Evolutionary conservation across 2,329 filamentous ascomycete genomes (phyloP).

Genomic region (Mycosphaerelloides madeirae): DNA sequence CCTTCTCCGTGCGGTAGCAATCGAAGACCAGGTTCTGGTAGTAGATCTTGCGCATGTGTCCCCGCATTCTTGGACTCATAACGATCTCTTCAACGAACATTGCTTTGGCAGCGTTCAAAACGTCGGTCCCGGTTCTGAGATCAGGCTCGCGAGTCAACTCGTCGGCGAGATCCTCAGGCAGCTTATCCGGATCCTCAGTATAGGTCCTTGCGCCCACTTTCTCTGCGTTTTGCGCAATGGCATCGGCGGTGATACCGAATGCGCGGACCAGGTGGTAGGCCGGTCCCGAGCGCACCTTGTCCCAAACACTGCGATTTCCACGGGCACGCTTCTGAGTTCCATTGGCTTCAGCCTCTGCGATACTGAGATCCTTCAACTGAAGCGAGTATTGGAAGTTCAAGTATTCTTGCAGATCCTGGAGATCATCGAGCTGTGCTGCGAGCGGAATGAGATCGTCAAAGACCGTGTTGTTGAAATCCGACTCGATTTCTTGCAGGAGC

Average conservation of each 20-base stretch:
- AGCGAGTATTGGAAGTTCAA: slow-evolving; percentile 87
- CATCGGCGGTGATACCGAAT: slow-evolving; percentile 84
- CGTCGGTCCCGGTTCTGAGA: slow-evolving; percentile 69
- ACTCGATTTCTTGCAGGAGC: slow-evolving; percentile 56
- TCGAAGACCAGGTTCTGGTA: slow-evolving; percentile 81
- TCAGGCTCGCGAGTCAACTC: slow-evolving; percentile 64
- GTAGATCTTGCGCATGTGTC: slow-evolving; percentile 75
- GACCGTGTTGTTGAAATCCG: slow-evolving; percentile 64
- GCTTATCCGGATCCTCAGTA: slow-evolving; percentile 75
- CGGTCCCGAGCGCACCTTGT: slow-evolving; percentile 74
- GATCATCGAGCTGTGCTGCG: slow-evolving; percentile 84
- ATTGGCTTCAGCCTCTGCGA: slow-evolving; percentile 57
- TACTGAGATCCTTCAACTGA: slow-evolving; percentile 74
- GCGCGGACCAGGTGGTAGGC: slow-evolving; percentile 79
- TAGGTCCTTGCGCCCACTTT: slow-evolving; percentile 72
- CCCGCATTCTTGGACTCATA: slow-evolving; percentile 81
- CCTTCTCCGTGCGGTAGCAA: slow-evolving; percentile 89
- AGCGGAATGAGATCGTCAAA: slow-evolving; percentile 77
- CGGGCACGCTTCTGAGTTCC: slow-evolving; percentile 74
- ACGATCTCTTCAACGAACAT: slow-evolving; percentile 91
- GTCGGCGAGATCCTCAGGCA: slow-evolving; percentile 84
- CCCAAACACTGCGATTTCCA: slow-evolving; percentile 73
- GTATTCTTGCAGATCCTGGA: slow-evolving; percentile 95
- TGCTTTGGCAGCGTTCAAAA: slow-evolving; percentile 73
- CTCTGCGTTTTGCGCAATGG: slow-evolving; percentile 80